phyloP scores from a whole-genome alignment of 352 stramenopile species.

The Phytophthora citricola region DNA sequence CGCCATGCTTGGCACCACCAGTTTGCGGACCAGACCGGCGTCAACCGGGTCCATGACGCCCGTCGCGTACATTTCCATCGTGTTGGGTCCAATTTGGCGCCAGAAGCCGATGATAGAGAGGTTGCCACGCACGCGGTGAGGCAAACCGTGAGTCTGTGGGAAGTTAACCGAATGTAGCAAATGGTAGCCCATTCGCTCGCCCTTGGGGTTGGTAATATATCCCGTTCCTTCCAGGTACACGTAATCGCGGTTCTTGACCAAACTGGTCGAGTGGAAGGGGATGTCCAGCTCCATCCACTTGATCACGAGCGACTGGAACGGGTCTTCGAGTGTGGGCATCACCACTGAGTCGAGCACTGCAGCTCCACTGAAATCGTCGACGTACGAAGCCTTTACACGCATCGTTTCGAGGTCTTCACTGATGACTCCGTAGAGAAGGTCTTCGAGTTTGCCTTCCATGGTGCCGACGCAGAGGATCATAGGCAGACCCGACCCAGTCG shows the following conservation, averaged over 20 bases:
- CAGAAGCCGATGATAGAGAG: conserved; percentile 14
- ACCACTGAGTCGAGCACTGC: neutral
- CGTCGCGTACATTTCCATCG: conserved; percentile 17
- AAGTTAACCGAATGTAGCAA: conserved; percentile 30
- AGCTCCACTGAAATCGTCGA: neutral
- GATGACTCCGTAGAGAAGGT: conserved; percentile 24
- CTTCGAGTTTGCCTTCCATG: conserved; percentile 23
- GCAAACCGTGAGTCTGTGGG: conserved; percentile 19
- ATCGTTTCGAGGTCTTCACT: conserved; percentile 16
- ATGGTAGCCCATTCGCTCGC: conserved; percentile 15
- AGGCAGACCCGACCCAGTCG: conserved; percentile 11
- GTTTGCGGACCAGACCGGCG: conserved; percentile 1
- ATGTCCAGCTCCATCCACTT: conserved; percentile 45
- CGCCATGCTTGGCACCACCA: conserved; percentile 13
- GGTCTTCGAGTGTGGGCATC: conserved; percentile 8
- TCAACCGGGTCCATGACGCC: conserved; percentile 15
- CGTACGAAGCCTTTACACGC: conserved; percentile 4
- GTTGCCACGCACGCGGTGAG: conserved; percentile 17
- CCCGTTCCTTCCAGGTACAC: conserved; percentile 30
- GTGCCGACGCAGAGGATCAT: conserved; percentile 21
- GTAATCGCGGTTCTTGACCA: conserved; percentile 30
- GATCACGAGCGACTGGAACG: conserved; percentile 34
- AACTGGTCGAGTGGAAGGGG: conserved; percentile 18
- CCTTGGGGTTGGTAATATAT: conserved; percentile 17
- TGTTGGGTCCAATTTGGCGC: conserved; percentile 7